Conservation (phyloP, 73 alveolate species). For the Durusdinium trenchii region DNA sequence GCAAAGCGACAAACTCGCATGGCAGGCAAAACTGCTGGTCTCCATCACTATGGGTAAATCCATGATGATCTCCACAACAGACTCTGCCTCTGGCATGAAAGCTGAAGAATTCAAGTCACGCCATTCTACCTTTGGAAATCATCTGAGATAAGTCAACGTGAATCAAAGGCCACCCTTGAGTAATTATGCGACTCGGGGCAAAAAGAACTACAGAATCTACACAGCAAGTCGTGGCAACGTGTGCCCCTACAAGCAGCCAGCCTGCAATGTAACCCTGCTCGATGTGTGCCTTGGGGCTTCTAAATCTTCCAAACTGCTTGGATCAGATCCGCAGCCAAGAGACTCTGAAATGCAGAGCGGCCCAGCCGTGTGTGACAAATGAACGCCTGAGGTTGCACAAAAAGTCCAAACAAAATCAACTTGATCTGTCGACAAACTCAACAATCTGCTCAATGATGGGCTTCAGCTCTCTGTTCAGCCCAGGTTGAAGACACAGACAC, state of each 20-base stretch:
- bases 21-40: conserved; percentile 8
- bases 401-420: too few relatives aligned
- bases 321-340: too few relatives aligned
- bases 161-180: too few relatives aligned
- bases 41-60: conserved; percentile 58
- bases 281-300: background rate
- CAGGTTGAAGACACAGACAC: background rate
- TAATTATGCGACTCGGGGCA: background rate
- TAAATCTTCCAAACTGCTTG: too few relatives aligned
- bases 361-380: background rate
- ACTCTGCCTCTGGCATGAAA: background rate
- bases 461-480: background rate
- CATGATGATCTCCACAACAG: conserved; percentile 49
- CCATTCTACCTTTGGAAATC: too few relatives aligned
- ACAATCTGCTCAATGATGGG: too few relatives aligned
- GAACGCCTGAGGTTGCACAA: too few relatives aligned
- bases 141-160: too few relatives aligned
- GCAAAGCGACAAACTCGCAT: conserved; percentile 18
- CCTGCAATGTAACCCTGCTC: background rate
- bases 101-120: background rate
- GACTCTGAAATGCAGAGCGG: background rate
- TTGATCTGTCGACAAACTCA: too few relatives aligned
- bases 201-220: background rate
- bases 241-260: too few relatives aligned
- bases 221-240: too few relatives aligned